Evolutionary conservation across 2,329 filamentous ascomycete genomes (phyloP).

Genomic region (Phaeosphaeria sp.): DNA sequence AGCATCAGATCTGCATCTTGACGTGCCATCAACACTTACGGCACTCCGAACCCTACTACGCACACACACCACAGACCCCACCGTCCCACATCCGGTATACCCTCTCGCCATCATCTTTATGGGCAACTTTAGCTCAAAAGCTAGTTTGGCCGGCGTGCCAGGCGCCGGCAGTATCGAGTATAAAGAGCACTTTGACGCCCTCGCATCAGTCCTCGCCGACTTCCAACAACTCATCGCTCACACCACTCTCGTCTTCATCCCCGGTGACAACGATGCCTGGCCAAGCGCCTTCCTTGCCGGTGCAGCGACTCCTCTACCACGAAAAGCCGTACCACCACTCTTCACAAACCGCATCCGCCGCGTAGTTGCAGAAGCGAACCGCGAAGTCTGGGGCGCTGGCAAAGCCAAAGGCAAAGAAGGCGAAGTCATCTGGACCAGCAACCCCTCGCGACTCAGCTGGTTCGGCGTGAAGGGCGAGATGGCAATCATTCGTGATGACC

Average conservation of each 20-base stretch:
- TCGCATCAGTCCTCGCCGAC: conserved; percentile 82
- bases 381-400: conserved; percentile 63
- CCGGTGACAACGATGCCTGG: conserved; percentile 98
- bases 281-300: conserved; percentile 82
- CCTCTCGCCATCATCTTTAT: conserved; percentile 83
- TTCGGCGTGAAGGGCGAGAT: conserved; percentile 91
- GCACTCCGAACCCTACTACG: conserved; percentile 81
- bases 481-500: conserved; percentile 85
- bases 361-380: conserved; percentile 79
- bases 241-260: conserved; percentile 89
- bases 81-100: conserved; percentile 64
- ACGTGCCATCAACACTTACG: conserved; percentile 80
- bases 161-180: conserved; percentile 89
- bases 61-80: conserved; percentile 66
- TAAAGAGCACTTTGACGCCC: conserved; percentile 91
- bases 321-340: conserved; percentile 78
- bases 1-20: conserved; percentile 84
- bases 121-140: conserved; percentile 77
- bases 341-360: conserved; percentile 89
- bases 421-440: conserved; percentile 86
- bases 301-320: conserved; percentile 72
- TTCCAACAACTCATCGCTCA: conserved; percentile 80
- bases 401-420: conserved; percentile 61
- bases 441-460: conserved; percentile 80
- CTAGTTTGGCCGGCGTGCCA: conserved; percentile 67